Evolutionary conservation across 257 asterid species (phyloP).

Genomic region (Ophiorrhiza pumila): DNA sequence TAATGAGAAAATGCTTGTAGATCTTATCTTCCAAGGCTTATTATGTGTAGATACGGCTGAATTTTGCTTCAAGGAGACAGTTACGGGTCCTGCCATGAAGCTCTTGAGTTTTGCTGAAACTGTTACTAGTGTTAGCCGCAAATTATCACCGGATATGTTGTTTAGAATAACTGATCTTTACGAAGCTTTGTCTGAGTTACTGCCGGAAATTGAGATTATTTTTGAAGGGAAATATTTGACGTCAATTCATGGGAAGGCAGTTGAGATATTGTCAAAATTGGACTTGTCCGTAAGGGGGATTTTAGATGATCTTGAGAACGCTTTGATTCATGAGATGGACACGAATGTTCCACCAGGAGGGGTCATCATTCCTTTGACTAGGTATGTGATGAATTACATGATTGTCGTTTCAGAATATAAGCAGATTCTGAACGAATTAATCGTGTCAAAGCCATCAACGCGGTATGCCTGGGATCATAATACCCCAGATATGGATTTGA

Average conservation of each 20-base stretch:
- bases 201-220: constrained; percentile 67
- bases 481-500: constrained; percentile 60
- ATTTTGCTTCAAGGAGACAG: constrained; percentile 67
- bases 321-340: constrained; percentile 70
- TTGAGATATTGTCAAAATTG: constrained; percentile 66
- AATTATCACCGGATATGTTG: constrained; percentile 77
- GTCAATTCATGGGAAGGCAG: constrained; percentile 63
- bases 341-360: constrained; percentile 73
- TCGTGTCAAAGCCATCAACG: constrained; percentile 59
- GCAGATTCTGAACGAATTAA: constrained; percentile 54
- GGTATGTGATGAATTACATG: constrained; percentile 82
- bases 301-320: constrained; percentile 65
- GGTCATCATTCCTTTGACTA: constrained; percentile 69
- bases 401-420: constrained; percentile 67
- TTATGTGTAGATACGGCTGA: constrained; percentile 43
- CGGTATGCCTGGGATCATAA: constrained; percentile 49
- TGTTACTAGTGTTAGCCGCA: constrained; percentile 50
- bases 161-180: constrained; percentile 76
- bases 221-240: constrained; percentile 60
- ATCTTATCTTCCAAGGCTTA: constrained; percentile 62
- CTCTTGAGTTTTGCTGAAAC: constrained; percentile 77
- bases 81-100: constrained; percentile 70
- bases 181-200: constrained; percentile 61
- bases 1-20: constrained; percentile 66
- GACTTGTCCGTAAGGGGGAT: constrained; percentile 75